Evolutionary conservation across 164 flowering plant genomes (phyloP).

Genomic region (Sextonia rubra): DNA sequence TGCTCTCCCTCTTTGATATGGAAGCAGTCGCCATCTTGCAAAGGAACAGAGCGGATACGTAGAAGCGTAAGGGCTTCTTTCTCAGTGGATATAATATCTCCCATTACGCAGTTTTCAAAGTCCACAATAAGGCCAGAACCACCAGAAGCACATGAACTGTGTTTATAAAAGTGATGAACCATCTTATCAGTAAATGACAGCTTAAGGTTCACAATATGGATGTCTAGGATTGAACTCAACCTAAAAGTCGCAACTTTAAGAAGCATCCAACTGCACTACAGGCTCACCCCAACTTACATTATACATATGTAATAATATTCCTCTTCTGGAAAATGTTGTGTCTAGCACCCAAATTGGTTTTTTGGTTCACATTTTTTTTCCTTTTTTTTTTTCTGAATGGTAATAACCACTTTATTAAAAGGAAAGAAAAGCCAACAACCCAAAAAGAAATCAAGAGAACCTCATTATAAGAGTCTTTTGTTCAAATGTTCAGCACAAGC

Average conservation of each 20-base stretch:
- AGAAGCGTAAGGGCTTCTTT: conserved; percentile 27
- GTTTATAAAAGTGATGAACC: background rate
- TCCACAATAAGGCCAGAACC: conserved; percentile 30
- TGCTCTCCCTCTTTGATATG: conserved; percentile 30
- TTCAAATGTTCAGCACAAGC: no score
- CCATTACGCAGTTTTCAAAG: conserved; percentile 21
- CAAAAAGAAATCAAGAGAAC: background rate
- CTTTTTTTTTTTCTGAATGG: no score
- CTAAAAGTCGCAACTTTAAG: background rate
- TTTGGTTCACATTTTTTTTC: background rate
- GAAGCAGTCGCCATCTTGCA: conserved; percentile 35
- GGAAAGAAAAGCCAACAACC: no score
- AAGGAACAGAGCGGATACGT: conserved; percentile 36
- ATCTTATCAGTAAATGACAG: background rate
- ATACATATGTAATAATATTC: background rate
- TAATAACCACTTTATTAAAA: no score
- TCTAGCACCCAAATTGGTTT: background rate
- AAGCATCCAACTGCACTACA: background rate
- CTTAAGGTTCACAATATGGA: background rate
- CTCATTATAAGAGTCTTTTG: background rate
- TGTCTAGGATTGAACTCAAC: no score
- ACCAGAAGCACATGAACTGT: conserved; percentile 16
- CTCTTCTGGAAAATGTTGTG: background rate
- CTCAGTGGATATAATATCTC: conserved; percentile 19
- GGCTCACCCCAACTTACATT: background rate